Percentiles rank a stretch among this genome's conserved stretches.
phyloP scores from a whole-genome alignment of 352 stramenopile genomes.

The Globisporangium middletonii region DNA sequence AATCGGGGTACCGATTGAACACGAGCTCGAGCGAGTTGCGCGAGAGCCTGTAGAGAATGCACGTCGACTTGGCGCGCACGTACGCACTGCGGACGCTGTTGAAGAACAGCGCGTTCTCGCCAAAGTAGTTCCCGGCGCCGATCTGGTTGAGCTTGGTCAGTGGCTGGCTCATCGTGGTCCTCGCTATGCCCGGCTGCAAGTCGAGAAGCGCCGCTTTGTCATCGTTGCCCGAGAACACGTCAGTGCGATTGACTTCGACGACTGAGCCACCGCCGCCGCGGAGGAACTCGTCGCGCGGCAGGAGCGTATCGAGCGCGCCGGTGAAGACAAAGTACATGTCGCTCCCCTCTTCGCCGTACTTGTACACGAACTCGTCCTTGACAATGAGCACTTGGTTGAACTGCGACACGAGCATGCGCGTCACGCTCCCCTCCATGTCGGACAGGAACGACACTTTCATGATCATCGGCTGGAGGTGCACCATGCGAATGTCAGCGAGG shows the following conservation, averaged over 20 bases:
- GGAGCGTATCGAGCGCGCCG: conserved; percentile 43
- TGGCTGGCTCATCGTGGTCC: no score
- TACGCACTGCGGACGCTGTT: conserved; percentile 45
- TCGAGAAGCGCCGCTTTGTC: not conserved
- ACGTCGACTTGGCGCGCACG: conserved; percentile 56
- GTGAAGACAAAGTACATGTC: conserved; percentile 73
- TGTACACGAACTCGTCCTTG: conserved; percentile 51
- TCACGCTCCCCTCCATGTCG: conserved; percentile 44
- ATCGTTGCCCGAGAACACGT: not conserved
- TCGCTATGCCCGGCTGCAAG: no score
- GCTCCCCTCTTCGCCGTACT: conserved; percentile 44
- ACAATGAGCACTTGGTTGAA: conserved; percentile 51
- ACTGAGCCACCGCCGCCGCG: not conserved
- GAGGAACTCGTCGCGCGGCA: not conserved
- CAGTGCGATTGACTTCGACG: conserved; percentile 19
- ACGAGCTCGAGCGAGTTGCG: conserved; percentile 51
- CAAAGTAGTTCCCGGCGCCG: conserved; percentile 51
- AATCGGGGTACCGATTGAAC: conserved; percentile 52
- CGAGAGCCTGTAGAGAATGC: conserved; percentile 50
- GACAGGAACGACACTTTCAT: conserved; percentile 60
- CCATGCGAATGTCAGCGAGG: conserved; percentile 55
- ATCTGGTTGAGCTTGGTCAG: conserved; percentile 49
- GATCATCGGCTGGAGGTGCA: conserved; percentile 61
- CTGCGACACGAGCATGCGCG: conserved; percentile 49
- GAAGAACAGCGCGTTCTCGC: conserved; percentile 48